phyloP scores from a whole-genome alignment of 768 basidiomycete species.

The Mycena latifolia region DNA sequence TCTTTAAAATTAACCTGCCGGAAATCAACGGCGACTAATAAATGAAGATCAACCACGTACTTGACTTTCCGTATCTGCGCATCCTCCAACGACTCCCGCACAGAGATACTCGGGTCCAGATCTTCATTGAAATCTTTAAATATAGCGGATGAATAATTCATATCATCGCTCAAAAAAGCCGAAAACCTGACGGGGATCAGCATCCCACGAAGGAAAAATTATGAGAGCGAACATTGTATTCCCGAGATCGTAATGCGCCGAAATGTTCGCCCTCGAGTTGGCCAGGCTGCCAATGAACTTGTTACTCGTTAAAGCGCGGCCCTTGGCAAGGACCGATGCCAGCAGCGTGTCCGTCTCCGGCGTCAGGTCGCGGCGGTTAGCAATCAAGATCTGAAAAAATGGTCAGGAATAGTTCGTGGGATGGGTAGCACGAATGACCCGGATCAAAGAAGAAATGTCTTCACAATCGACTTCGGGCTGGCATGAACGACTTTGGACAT shows the following conservation, averaged over 20 bases:
- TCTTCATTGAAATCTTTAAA: conserved; percentile 49
- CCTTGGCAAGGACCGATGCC: conserved; percentile 27
- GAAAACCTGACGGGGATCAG: conserved; percentile 15
- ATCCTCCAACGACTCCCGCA: conserved; percentile 37
- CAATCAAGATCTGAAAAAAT: conserved; percentile 28
- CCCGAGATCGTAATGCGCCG: conserved; percentile 67
- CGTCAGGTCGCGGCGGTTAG: conserved; percentile 27
- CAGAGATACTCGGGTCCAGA: conserved; percentile 55
- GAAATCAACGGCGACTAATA: background rate
- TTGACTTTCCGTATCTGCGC: conserved; percentile 34
- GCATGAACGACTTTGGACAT: background rate
- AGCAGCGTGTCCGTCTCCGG: conserved; percentile 22
- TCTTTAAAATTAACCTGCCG: conserved; percentile 54
- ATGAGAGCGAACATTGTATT: conserved; percentile 61
- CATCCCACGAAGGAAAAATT: background rate
- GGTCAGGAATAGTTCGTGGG: conserved; percentile 7
- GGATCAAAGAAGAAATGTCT: conserved; percentile 32
- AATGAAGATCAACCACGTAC: conserved; percentile 21
- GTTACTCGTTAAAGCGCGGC: conserved; percentile 33
- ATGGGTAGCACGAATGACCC: conserved; percentile 11
- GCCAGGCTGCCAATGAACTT: conserved; percentile 60
- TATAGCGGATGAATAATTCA: conserved; percentile 70
- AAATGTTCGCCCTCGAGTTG: conserved; percentile 62
- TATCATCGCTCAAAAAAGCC: conserved; percentile 60
- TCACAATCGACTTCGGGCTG: conserved; percentile 33